These are phyloP conservation scores for Penicillium sp. DNA, from an alignment of 2,329 filamentous ascomycete species.

Conservation along the genomic window DNA sequence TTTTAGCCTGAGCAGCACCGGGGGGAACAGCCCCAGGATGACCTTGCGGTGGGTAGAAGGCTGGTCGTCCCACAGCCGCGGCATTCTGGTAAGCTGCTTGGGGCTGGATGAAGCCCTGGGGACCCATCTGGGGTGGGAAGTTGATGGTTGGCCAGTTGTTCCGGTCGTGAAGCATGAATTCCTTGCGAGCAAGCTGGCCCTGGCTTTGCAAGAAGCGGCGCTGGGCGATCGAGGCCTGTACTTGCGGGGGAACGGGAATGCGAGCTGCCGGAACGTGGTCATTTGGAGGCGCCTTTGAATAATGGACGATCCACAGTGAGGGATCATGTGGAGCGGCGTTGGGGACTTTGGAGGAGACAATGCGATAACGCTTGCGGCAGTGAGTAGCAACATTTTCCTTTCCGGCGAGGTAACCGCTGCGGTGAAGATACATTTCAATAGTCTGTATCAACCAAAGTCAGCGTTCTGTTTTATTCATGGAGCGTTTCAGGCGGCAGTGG, in stretches of 20 bases:
- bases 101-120: constrained; percentile 50
- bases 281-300: constrained; percentile 68
- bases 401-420: constrained; percentile 70
- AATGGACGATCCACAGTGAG: constrained; percentile 86
- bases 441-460: constrained; percentile 50
- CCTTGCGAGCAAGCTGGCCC: constrained; percentile 79
- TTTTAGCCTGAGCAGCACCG: constrained; percentile 27
- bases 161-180: constrained; percentile 89
- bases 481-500: background rate
- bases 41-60: constrained; percentile 31
- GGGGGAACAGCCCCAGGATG: constrained; percentile 26
- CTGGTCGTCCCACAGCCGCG: constrained; percentile 35
- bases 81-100: constrained; percentile 40
- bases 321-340: constrained; percentile 69
- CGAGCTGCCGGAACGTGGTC: constrained; percentile 64
- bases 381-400: constrained; percentile 69
- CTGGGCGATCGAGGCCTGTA: constrained; percentile 41
- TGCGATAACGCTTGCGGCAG: constrained; percentile 77
- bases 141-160: constrained; percentile 84
- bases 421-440: constrained; percentile 82
- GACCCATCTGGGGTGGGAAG: constrained; percentile 53
- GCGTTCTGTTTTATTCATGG: background rate
- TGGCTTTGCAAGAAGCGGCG: constrained; percentile 62
- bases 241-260: constrained; percentile 45
- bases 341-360: constrained; percentile 65